Evolutionary conservation across 495 filamentous ascomycete genomes (phyloP).

Genomic region (Collariella sp.): DNA sequence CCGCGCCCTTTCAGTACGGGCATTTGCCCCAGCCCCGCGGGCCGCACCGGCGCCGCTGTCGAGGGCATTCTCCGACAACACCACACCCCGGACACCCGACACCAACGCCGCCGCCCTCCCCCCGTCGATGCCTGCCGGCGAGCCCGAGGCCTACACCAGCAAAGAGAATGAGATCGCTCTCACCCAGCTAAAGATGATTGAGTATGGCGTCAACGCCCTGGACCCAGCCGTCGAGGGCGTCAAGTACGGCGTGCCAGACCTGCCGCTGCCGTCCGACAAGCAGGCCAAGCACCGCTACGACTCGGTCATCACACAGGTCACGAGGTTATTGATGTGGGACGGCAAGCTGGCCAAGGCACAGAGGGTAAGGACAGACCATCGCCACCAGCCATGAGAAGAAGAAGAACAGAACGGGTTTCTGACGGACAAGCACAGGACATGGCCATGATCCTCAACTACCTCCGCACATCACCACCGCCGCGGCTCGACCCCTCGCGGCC

Average conservation of each 20-base stretch:
- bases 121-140: constrained; percentile 11
- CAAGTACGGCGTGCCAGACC: constrained; percentile 65
- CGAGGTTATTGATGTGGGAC: constrained; percentile 80
- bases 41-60: constrained; percentile 49
- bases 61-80: constrained; percentile 27
- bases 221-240: constrained; percentile 43
- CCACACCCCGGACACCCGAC: neutral
- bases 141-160: constrained; percentile 18
- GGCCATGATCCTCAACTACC: constrained; percentile 71
- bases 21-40: constrained; percentile 47
- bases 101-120: neutral
- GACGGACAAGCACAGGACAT: constrained; percentile 53
- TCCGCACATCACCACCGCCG: constrained; percentile 77
- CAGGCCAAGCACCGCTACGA: constrained; percentile 74
- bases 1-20: constrained; percentile 39
- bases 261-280: constrained; percentile 50
- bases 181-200: constrained; percentile 26
- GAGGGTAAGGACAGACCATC: constrained; percentile 55
- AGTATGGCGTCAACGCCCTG: constrained; percentile 25
- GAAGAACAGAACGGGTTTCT: neutral
- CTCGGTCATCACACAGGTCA: constrained; percentile 72
- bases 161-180: constrained; percentile 32
- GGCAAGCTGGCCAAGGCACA: constrained; percentile 79
- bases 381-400: neutral
- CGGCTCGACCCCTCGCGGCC: constrained; percentile 56